Evolutionary conservation across 495 filamentous ascomycete species (phyloP).

Genomic region (Tuber magnatum): DNA sequence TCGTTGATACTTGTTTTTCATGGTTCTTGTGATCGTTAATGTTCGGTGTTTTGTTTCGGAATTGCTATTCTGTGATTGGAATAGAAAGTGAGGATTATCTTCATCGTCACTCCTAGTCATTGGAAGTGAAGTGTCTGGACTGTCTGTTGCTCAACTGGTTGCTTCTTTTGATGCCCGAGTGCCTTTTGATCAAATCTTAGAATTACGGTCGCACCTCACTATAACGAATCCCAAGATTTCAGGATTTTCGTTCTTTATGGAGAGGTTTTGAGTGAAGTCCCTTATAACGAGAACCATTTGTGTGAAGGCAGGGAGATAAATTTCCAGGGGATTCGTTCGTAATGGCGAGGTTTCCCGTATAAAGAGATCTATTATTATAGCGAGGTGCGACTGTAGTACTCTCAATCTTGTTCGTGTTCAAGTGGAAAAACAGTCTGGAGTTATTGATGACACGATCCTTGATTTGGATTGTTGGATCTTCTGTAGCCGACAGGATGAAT

Average conservation of each 20-base stretch:
- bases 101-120: neutral
- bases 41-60: neutral
- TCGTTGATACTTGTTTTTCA: neutral
- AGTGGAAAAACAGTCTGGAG: neutral
- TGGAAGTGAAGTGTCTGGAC: neutral
- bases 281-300: too few species aligned
- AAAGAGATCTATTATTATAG: too few species aligned
- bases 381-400: too few species aligned
- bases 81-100: neutral
- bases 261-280: too few species aligned
- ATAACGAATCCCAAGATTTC: too few species aligned
- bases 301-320: too few species aligned
- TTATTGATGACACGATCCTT: neutral
- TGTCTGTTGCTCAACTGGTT: neutral
- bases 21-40: neutral
- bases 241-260: too few species aligned
- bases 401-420: neutral
- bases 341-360: too few species aligned
- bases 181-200: neutral
- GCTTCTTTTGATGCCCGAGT: neutral
- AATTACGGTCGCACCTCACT: too few species aligned
- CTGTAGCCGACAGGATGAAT: neutral
- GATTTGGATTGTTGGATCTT: too few species aligned
- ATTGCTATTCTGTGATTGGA: neutral
- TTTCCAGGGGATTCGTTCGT: too few species aligned